These are phyloP conservation scores for Cercophora samala DNA, from an alignment of 495 filamentous ascomycete genomes.

Conservation along the genomic window DNA sequence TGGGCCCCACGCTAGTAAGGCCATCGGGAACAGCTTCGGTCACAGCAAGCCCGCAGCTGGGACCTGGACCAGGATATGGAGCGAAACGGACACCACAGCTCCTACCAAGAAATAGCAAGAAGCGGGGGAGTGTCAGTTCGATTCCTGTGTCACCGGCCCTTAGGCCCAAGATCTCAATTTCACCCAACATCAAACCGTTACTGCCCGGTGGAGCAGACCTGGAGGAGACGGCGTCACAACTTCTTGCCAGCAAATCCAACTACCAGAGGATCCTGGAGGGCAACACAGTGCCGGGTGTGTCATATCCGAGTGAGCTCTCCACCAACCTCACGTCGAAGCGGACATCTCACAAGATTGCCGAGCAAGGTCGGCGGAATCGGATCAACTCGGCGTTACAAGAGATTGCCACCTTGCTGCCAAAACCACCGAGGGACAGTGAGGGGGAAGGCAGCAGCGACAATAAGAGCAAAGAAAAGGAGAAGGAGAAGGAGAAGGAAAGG, in stretches of 20 bases:
- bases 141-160: conserved; percentile 76
- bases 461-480: conserved; percentile 35
- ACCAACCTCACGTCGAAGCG: conserved; percentile 94
- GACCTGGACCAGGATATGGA: conserved; percentile 35
- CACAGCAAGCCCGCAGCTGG: conserved; percentile 53
- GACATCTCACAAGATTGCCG: conserved; percentile 95
- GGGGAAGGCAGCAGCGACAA: conserved; percentile 32
- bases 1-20: conserved; percentile 40
- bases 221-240: conserved; percentile 72
- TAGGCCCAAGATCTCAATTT: conserved; percentile 92
- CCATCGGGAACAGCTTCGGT: conserved; percentile 40
- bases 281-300: conserved; percentile 82
- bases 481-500: conserved; percentile 22
- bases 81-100: conserved; percentile 46
- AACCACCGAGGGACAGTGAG: conserved; percentile 41
- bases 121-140: conserved; percentile 73
- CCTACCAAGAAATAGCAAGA: conserved; percentile 52
- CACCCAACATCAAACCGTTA: conserved; percentile 88
- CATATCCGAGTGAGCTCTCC: conserved; percentile 84
- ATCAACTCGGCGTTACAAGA: conserved; percentile 94
- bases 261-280: conserved; percentile 97
- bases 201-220: conserved; percentile 61
- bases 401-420: conserved; percentile 79
- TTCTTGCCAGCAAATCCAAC: conserved; percentile 91
- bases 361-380: conserved; percentile 90